Evolutionary conservation across 2,329 filamentous ascomycete species (phyloP).

Genomic region (Colletotrichum limetticola): DNA sequence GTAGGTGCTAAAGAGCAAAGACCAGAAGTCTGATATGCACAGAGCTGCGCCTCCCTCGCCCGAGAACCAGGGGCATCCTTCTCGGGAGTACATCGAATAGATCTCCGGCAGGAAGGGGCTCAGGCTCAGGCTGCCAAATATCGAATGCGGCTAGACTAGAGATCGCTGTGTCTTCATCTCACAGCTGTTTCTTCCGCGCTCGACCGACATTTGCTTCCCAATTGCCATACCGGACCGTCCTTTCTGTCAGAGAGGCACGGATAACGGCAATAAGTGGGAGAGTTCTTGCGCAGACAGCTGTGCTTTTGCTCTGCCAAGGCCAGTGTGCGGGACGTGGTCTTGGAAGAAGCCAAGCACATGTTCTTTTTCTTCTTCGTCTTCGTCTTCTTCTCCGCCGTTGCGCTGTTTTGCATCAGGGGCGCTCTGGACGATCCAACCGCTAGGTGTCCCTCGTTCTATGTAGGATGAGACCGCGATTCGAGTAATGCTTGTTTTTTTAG

Average conservation of each 20-base stretch:
- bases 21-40: constrained; percentile 28
- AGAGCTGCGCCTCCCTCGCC: constrained; percentile 32
- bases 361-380: neutral
- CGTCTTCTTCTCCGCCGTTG: neutral
- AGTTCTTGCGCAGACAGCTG: neutral
- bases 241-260: constrained; percentile 6
- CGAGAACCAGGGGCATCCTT: constrained; percentile 23
- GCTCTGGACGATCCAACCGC: constrained; percentile 18
- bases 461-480: neutral
- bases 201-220: neutral
- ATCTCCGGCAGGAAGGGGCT: constrained; percentile 21
- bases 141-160: constrained; percentile 15
- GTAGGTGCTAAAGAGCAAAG: neutral
- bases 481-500: neutral
- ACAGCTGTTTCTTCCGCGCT: constrained; percentile 18
- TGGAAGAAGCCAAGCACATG: neutral
- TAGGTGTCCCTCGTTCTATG: neutral
- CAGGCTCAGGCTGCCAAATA: constrained; percentile 29
- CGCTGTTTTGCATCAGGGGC: neutral
- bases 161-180: constrained; percentile 22
- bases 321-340: neutral
- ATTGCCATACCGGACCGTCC: neutral
- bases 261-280: neutral
- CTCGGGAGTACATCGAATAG: constrained; percentile 21
- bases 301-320: neutral